Evolutionary conservation across 176 grass and related monocot species (phyloP), one percentile per base, ranked within the genome.

Genomic region (Echinochloa phyllopogon): DNA sequence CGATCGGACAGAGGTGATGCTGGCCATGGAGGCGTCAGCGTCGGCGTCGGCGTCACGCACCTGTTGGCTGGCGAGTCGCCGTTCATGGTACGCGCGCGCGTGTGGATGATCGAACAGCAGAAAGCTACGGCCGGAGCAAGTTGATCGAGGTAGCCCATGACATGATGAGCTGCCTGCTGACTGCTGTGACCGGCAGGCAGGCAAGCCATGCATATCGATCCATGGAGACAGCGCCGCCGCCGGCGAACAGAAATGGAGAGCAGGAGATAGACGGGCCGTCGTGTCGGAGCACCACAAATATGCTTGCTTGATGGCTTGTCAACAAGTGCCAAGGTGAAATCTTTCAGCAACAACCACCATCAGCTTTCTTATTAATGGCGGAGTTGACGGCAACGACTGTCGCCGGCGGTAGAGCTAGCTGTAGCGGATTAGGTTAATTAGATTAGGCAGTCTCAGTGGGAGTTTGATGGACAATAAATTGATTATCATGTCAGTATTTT

Each of bases 231-330:
- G 29, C 33, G 29, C 29, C 29, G 29, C 29, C 29, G 29, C 29
- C 29, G 29, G 1, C 29, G 29, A 1, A 33, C 75, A 90, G 55
- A 86, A 82, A 86, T 77, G 65, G 65, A 49, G 72, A 29, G 64
- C 40, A 70, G 59, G 78, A 39, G 78, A 78, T 72, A 56, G 83
- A 86, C 24, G 45, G 65, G 6, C 38, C 8, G 72, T 90, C 78
- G 37, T 23, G 79, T 90, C 78, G 45, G 72, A 72, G 37, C 44
- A 77, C 25, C 83, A 53, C 15, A 77, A 71, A 85, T 76, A 58
- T 80, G 36, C 72, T 51, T 74, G 29, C 29, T 59, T 59, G 10
- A 0, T 33, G 29, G 29, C 29, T 33, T 33, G 29, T 33, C 29
- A 33, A 33, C 29, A 33, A 33, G 29, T 33, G 29, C 2, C 6